Base-by-base conservation (phyloP, 306 rosid species). In the Crotalaria pallida region DNA sequence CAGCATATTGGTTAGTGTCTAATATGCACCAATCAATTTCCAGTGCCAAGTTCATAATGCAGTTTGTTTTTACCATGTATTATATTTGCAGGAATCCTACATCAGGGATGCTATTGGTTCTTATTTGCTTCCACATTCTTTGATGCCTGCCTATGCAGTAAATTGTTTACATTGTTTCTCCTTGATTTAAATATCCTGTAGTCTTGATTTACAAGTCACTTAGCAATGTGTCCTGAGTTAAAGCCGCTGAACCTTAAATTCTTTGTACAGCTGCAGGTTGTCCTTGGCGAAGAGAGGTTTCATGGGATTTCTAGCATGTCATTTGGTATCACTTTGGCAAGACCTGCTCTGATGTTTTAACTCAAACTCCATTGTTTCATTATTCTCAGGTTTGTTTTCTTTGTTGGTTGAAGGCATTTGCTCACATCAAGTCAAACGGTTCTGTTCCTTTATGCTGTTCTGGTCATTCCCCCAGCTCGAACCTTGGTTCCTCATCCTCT, bases 231-330 rank as follows among this genome's bases (percentile, higher is more conserved):
- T 56, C 24, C 45, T 65, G 5, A 66, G 55, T 75, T 53, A 23
- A 51, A 50, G 58, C 9, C 11, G 21, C 67, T 9, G 9, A 16
- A 52, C 58, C 69, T 69, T 40, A 44, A 50, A 65, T 64, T 64
- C 62, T 27, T 51, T 55, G 43, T 41, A 17, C 69, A 70, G 77
- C 59, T 80, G 79, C 84, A 94, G 97, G 96, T 90, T 41, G 48
- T 77, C 58, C 61, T 94, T 10, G 92, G 85, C 4, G 97, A 94
- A 67, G 98, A 94, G 82, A 81, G 79, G 44, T 90, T 87, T 84
- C 96, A 83, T 45, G 94, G 96, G 56, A 85, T 94, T 43, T 86
- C 92, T 3, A 76, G 80, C 77, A 81, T 94, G 80, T 90, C 97
- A 4, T 94, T 94, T 65, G 69, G 71, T 16, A 94, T 94, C 82